Evolutionary conservation across 768 basidiomycete genomes (phyloP).

Genomic region (Collybiopsis confluens): DNA sequence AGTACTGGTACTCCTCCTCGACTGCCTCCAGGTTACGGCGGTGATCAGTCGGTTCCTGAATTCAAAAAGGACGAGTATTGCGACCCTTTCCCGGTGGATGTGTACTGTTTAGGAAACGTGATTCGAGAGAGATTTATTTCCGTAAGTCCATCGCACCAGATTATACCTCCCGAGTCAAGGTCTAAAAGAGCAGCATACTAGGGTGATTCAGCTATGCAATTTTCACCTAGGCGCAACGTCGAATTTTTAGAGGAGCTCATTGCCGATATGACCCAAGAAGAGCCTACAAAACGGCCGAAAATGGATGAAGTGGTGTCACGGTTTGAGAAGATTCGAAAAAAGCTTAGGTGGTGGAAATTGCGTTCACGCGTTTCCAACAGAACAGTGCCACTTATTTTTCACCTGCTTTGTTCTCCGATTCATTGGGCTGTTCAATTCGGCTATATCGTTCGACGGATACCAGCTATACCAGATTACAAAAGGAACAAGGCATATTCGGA

Average conservation of each 20-base stretch:
- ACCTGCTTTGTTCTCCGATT: not conserved
- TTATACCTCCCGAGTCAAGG: too few relatives aligned
- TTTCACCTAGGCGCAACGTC: not conserved
- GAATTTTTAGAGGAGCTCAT: conserved; percentile 30
- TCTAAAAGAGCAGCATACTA: too few relatives aligned
- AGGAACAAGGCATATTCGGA: too few relatives aligned
- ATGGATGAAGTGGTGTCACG: conserved; percentile 26
- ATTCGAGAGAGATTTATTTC: conserved; percentile 14
- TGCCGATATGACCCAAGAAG: conserved; percentile 27
- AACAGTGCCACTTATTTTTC: not conserved
- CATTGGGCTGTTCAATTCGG: not conserved
- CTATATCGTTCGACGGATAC: not conserved
- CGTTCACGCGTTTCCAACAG: conserved; percentile 21
- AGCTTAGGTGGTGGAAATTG: conserved; percentile 20
- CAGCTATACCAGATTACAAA: too few relatives aligned
- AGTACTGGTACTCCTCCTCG: conserved; percentile 17
- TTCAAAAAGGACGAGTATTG: conserved; percentile 18
- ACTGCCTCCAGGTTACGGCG: conserved; percentile 29
- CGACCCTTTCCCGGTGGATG: conserved; percentile 39
- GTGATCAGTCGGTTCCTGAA: conserved; percentile 40
- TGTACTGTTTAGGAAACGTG: conserved; percentile 40
- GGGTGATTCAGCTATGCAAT: not conserved
- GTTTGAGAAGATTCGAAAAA: conserved; percentile 16
- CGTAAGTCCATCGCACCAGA: conserved; percentile 2
- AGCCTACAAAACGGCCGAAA: conserved; percentile 28